phyloP scores from a whole-genome alignment of 208 protist species.

The Crithidia fasciculata region DNA sequence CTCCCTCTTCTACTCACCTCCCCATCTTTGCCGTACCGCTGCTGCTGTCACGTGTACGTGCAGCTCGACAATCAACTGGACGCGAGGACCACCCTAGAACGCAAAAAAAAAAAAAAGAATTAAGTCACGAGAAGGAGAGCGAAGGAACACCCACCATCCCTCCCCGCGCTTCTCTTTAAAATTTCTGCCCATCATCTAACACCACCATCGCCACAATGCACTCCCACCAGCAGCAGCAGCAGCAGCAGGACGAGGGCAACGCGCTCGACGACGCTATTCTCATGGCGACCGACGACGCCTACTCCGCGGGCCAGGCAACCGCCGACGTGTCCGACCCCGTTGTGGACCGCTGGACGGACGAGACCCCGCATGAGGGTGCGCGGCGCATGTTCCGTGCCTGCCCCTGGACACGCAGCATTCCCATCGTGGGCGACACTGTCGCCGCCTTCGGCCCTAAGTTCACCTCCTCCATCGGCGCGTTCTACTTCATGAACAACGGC shows the following conservation, averaged over 20 bases:
- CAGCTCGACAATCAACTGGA: no score
- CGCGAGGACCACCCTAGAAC: no score
- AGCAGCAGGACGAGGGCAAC: not conserved
- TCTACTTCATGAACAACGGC: slow-evolving; percentile 47
- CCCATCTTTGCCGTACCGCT: no score
- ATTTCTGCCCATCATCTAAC: not conserved
- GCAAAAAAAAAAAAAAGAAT: no score
- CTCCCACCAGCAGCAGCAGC: not conserved
- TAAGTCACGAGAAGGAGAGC: no score
- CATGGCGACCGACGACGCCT: not conserved
- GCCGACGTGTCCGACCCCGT: not conserved
- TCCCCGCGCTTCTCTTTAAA: no score
- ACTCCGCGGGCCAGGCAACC: not conserved
- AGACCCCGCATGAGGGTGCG: slow-evolving; percentile 12
- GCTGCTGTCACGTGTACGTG: no score
- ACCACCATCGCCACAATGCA: slow-evolving; percentile 2
- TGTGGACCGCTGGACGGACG: slow-evolving; percentile 12
- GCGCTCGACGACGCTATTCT: slow-evolving; percentile 12
- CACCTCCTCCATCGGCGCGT: slow-evolving; percentile 30
- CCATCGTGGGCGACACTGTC: slow-evolving; percentile 33
- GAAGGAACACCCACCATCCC: no score
- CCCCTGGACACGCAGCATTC: slow-evolving; percentile 35
- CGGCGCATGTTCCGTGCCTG: slow-evolving; percentile 26
- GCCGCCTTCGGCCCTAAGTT: slow-evolving; percentile 44
- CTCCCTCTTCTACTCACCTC: no score